Percentiles rank a stretch among this genome's conserved stretches.
Evolutionary conservation across 2,329 filamentous ascomycete species (phyloP).

Genomic region (Cladosporium colombiae): DNA sequence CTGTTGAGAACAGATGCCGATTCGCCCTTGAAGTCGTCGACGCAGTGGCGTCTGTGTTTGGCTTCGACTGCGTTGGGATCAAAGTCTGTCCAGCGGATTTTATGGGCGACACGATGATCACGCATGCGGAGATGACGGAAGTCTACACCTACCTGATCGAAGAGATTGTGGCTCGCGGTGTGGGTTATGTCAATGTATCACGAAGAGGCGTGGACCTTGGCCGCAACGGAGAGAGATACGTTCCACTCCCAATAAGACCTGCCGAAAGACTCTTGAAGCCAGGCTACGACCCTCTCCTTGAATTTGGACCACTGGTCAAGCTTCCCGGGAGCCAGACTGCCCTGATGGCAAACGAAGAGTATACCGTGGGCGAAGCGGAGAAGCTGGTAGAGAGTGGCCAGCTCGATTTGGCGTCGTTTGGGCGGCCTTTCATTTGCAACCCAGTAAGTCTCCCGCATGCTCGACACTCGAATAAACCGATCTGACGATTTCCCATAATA

Average conservation of each 20-base stretch:
- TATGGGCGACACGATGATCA: not conserved
- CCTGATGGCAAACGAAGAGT: slow-evolving; percentile 4
- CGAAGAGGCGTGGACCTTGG: not conserved
- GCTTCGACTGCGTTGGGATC: not conserved
- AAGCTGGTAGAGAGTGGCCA: not conserved
- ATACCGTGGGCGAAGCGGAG: not conserved
- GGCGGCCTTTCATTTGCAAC: slow-evolving; percentile 1
- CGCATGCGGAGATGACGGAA: slow-evolving; percentile 3
- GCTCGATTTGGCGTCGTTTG: not conserved
- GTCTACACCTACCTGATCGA: slow-evolving; percentile 6
- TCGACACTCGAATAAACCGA: too few relatives aligned
- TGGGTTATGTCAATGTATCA: not conserved
- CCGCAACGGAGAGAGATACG: not conserved
- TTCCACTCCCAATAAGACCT: not conserved
- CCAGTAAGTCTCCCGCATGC: not conserved
- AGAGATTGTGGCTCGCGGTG: not conserved
- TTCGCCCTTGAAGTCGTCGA: not conserved
- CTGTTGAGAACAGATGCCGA: not conserved
- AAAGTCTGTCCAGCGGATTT: slow-evolving; percentile 3
- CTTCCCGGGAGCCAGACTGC: not conserved
- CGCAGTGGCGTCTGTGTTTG: not conserved
- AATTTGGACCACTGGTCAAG: not conserved
- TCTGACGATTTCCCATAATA: not conserved
- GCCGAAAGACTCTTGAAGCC: not conserved
- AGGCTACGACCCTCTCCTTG: not conserved